phyloP scores from a whole-genome alignment of 345 rosid species.

The Salix udensis region DNA sequence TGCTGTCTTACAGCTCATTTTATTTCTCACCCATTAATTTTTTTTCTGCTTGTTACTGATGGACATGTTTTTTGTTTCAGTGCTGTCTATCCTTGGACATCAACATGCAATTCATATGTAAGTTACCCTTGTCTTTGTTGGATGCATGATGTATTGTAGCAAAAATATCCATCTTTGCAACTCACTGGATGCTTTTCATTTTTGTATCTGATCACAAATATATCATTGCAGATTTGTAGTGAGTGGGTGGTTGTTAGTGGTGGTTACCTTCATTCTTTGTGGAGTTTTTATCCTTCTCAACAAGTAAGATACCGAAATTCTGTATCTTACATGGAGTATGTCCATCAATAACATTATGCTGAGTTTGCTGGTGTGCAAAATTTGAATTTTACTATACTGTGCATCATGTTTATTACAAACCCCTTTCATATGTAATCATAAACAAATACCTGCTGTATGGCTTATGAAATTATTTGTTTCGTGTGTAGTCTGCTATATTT shows the following conservation, averaged over 20 bases:
- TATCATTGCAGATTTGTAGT: conserved; percentile 56
- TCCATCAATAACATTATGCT: not conserved
- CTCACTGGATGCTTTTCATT: not conserved
- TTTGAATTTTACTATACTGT: not conserved
- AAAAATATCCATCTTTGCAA: not conserved
- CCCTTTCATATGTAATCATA: not conserved
- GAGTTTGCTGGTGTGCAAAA: conserved; percentile 8
- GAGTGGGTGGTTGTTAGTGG: conserved; percentile 92
- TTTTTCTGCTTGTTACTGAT: conserved; percentile 9
- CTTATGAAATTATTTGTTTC: not conserved
- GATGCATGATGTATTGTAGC: not conserved
- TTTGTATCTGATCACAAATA: conserved; percentile 7
- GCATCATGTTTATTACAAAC: not conserved
- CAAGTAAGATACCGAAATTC: conserved; percentile 47
- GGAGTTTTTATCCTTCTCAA: conserved; percentile 75
- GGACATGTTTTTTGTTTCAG: conserved; percentile 40
- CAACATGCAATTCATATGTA: conserved; percentile 74
- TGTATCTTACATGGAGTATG: conserved; percentile 1
- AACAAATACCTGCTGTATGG: not conserved
- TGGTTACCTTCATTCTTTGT: conserved; percentile 75
- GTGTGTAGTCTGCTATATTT: not conserved
- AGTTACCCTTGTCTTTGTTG: conserved; percentile 23
- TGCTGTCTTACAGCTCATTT: not conserved
- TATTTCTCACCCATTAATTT: conserved; percentile 16
- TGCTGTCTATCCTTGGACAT: conserved; percentile 63